Conservation (phyloP, 768 basidiomycete genomes). For the Coprinopsis strossmayeri region DNA sequence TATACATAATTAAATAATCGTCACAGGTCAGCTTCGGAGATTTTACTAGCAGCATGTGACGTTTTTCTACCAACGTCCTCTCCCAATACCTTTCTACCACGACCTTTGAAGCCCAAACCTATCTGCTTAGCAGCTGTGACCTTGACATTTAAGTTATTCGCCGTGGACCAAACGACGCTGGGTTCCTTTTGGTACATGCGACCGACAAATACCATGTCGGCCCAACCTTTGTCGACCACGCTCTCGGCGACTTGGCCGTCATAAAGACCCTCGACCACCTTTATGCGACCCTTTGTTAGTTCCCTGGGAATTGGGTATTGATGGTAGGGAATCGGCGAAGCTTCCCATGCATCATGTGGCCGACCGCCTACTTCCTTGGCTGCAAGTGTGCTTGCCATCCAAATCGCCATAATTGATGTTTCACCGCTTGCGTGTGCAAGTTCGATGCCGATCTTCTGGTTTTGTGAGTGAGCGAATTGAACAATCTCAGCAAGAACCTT, state of each 20-base stretch:
- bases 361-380: constrained; percentile 37
- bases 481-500: constrained; percentile 37
- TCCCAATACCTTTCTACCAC: constrained; percentile 10
- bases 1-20: too few relatives aligned
- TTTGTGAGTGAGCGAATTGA: constrained; percentile 68
- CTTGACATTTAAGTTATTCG: constrained; percentile 19
- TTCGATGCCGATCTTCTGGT: constrained; percentile 67
- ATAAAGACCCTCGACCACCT: constrained; percentile 52
- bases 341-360: constrained; percentile 49
- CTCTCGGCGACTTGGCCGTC: constrained; percentile 44
- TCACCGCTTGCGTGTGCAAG: constrained; percentile 77
- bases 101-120: constrained; percentile 17
- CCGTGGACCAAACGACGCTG: constrained; percentile 42
- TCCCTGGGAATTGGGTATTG: constrained; percentile 47
- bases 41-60: background rate
- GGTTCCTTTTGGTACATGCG: constrained; percentile 59
- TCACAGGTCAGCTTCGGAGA: background rate
- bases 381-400: constrained; percentile 36
- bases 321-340: constrained; percentile 42
- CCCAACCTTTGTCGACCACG: constrained; percentile 48
- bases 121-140: constrained; percentile 17
- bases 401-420: constrained; percentile 56
- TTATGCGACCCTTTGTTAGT: constrained; percentile 50
- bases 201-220: constrained; percentile 53
- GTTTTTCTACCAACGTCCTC: background rate